These are phyloP conservation scores for Gomphus bonarii DNA, from an alignment of 1,284 basidiomycete genomes.

Conservation along the genomic window DNA sequence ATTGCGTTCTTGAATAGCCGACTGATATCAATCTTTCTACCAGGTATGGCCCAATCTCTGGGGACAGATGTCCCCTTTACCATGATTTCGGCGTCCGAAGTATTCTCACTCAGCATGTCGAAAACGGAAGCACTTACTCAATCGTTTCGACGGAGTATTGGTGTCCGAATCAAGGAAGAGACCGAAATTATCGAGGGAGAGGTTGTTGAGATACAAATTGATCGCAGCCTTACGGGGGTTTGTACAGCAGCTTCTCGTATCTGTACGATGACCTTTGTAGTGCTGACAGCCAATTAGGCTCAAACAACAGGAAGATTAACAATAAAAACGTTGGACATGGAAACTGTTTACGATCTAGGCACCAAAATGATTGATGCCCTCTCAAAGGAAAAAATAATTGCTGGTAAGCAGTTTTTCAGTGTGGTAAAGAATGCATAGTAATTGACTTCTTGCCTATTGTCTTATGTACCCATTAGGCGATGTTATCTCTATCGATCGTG, in stretches of 20 bases:
- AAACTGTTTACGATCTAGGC: slow-evolving; percentile 97
- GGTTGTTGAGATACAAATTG: slow-evolving; percentile 97
- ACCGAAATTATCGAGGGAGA: slow-evolving; percentile 97
- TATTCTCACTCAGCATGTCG: slow-evolving; percentile 95
- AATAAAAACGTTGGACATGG: slow-evolving; percentile 99
- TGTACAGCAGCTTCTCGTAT: slow-evolving; percentile 23
- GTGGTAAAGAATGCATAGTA: background rate
- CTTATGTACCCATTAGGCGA: slow-evolving; percentile 44
- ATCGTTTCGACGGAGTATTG: slow-evolving; percentile 91
- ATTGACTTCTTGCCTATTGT: background rate
- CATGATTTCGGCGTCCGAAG: slow-evolving; percentile 94
- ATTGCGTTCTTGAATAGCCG: background rate
- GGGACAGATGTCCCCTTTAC: slow-evolving; percentile 95
- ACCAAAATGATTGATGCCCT: slow-evolving; percentile 99
- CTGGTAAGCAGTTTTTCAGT: slow-evolving; percentile 21
- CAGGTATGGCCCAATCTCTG: slow-evolving; percentile 95
- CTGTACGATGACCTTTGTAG: background rate
- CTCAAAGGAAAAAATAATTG: slow-evolving; percentile 93
- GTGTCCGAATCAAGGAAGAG: slow-evolving; percentile 96
- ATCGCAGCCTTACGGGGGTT: slow-evolving; percentile 92
- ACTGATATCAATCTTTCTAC: background rate
- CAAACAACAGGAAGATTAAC: slow-evolving; percentile 98
- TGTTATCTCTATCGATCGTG: slow-evolving; percentile 95
- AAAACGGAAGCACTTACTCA: slow-evolving; percentile 98
- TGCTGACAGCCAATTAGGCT: slow-evolving; percentile 40